Evolutionary conservation across 148 eudicot species (phyloP), one percentile per base, ranked within the genome.

Genomic region (Rhododendron ovatum): DNA sequence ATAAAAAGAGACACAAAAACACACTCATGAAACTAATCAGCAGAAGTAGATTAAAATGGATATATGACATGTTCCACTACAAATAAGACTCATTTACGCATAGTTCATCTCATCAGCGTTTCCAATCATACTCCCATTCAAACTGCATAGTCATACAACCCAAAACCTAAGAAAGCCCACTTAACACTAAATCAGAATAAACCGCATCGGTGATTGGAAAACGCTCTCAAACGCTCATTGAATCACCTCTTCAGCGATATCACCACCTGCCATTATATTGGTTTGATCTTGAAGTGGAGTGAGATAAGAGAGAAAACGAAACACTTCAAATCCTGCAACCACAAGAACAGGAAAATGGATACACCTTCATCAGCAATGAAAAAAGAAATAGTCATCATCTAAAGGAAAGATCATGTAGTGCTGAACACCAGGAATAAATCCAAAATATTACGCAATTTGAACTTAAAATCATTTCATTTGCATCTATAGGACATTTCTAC

Each of bases 281-380:
- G 82, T 78, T 78, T 78, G 82, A 78, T 78, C 57, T 78, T 78
- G 82, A 78, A 78, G 82, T 78, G 82, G 82, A 78, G 82, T 2
- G 82, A 78, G 82, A 78, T 78, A n/a, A 78, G 82, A 78, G 82
- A 78, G 82, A 78, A 78, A 57, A 78, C 82, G 13, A 78, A 78
- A 47, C 82, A 78, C 82, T 78, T 78, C 82, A 78, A 78, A 78
- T 78, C 82, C 82, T 78, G 82, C 57, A 78, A 78, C 57, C 37
- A 47, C 10, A 47, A n/a, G 39, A 28, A 47, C 26, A 26, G 35
- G 82, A 78, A 47, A 78, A 59, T 59, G 24, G 65, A 59, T 59
- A 59, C 8, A 59, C 65, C n/a, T 59, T 59, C n/a, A 18, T 59
- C 65, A 59, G 65, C 26, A 59, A 59, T 9, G 4, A 59, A 18